Evolutionary conservation across 345 rosid species (phyloP).

Genomic region (Aurinia saxatilis): DNA sequence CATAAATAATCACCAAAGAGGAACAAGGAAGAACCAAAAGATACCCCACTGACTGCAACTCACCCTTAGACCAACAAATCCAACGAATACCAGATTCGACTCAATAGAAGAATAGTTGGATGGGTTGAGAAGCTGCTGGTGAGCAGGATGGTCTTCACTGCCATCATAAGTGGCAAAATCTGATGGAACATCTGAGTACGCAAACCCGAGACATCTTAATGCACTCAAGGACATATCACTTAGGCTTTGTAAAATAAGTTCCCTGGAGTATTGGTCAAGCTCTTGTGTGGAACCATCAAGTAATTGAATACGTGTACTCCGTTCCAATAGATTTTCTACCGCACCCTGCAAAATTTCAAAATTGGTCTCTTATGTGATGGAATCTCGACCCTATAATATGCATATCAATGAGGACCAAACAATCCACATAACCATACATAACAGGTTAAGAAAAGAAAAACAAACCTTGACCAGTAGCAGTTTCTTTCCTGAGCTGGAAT

Average conservation of each 20-base stretch:
- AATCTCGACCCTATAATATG: background rate
- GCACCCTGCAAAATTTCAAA: slow-evolving; percentile 68
- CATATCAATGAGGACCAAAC: background rate
- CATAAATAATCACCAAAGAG: background rate
- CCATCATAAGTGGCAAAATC: slow-evolving; percentile 73
- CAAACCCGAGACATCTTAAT: slow-evolving; percentile 47
- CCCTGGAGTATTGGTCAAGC: slow-evolving; percentile 54
- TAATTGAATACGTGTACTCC: slow-evolving; percentile 69
- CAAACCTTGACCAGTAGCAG: slow-evolving; percentile 74
- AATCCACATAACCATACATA: background rate
- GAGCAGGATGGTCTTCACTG: slow-evolving; percentile 88
- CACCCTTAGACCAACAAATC: slow-evolving; percentile 86
- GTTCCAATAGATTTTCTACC: slow-evolving; percentile 81
- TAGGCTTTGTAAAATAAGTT: slow-evolving; percentile 54
- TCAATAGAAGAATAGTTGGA: slow-evolving; percentile 71
- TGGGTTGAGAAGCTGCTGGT: slow-evolving; percentile 69
- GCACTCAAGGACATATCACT: slow-evolving; percentile 67
- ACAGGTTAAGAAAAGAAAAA: slow-evolving; percentile 3
- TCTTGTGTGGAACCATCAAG: slow-evolving; percentile 61
- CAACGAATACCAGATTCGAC: slow-evolving; percentile 67
- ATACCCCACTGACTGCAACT: slow-evolving; percentile 9
- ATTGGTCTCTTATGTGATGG: background rate
- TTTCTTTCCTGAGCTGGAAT: slow-evolving; percentile 64
- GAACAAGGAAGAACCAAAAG: background rate
- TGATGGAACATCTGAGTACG: slow-evolving; percentile 14